Percentiles rank a stretch among this genome's conserved stretches.
These are phyloP conservation scores for Nitzschia sp. DNA, from an alignment of 108 stramenopile species.

Conservation along the genomic window DNA sequence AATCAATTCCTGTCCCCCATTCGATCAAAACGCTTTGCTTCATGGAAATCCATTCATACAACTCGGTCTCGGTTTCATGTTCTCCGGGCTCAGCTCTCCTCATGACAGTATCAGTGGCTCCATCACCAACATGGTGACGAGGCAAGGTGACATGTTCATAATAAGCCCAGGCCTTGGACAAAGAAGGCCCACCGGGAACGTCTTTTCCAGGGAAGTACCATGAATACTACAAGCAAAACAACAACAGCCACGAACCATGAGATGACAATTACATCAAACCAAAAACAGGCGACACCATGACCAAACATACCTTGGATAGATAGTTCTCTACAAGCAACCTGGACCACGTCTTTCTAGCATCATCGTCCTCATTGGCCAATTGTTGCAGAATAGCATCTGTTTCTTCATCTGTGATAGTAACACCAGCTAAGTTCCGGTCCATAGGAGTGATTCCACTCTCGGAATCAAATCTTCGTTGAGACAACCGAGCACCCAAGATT, in stretches of 20 bases:
- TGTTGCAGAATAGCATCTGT: conserved; percentile 27
- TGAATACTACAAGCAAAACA: background rate
- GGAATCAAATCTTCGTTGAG: background rate
- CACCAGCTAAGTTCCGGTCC: background rate
- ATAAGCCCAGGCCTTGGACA: conserved; percentile 63
- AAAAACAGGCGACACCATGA: too few species aligned
- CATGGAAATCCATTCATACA: conserved; percentile 48
- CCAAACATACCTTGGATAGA: conserved; percentile 31
- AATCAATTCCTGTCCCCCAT: conserved; percentile 61
- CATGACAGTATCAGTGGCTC: conserved; percentile 25
- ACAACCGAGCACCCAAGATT: background rate
- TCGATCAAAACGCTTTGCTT: conserved; percentile 48
- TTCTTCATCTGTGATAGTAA: conserved; percentile 27
- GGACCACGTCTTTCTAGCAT: conserved; percentile 50
- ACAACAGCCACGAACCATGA: too few species aligned
- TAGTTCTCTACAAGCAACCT: conserved; percentile 54
- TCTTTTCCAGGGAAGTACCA: conserved; percentile 67
- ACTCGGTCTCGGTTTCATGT: conserved; percentile 38
- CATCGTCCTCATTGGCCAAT: conserved; percentile 36
- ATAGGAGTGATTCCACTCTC: background rate
- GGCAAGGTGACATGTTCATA: conserved; percentile 75
- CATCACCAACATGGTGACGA: conserved; percentile 40
- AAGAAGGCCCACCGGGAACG: conserved; percentile 33
- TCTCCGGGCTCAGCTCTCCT: conserved; percentile 67
- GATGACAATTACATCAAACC: too few species aligned